Evolutionary conservation across 192 early-diverging fungal species (phyloP).

Genomic region (Linnemannia elongata): DNA sequence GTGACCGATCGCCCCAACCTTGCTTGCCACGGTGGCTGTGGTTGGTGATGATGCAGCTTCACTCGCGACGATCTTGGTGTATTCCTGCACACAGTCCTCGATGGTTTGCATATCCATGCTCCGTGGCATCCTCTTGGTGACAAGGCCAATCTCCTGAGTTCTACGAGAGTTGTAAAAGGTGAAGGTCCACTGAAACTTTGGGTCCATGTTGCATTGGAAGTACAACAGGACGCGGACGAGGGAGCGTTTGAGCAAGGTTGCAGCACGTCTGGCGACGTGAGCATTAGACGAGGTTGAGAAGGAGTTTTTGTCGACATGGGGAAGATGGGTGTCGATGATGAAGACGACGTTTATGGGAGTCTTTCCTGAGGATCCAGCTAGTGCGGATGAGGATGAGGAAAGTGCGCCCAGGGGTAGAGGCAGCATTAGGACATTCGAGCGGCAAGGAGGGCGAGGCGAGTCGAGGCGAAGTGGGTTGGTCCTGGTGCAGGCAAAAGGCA

Average conservation of each 20-base stretch:
- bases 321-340: conserved; percentile 45
- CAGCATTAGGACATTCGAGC: conserved; percentile 6
- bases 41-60: neutral
- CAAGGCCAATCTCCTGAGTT: conserved; percentile 26
- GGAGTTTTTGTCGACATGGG: neutral
- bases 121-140: conserved; percentile 21
- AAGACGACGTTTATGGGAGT: conserved; percentile 42
- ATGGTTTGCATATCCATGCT: conserved; percentile 19
- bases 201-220: conserved; percentile 44
- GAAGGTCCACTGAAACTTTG: conserved; percentile 48
- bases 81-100: conserved; percentile 29
- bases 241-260: conserved; percentile 6
- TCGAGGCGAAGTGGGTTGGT: neutral
- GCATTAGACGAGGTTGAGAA: neutral
- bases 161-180: conserved; percentile 33
- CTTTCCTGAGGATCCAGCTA: conserved; percentile 24
- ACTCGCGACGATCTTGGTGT: conserved; percentile 11
- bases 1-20: neutral
- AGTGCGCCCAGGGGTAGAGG: neutral
- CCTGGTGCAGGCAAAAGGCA: too few species aligned
- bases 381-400: conserved; percentile 13
- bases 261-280: neutral
- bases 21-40: neutral
- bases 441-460: neutral
- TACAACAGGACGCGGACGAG: conserved; percentile 36